Evolutionary conservation across 1,139 yeast species (phyloP).

Genomic region (Wickerhamomyces sp.): DNA sequence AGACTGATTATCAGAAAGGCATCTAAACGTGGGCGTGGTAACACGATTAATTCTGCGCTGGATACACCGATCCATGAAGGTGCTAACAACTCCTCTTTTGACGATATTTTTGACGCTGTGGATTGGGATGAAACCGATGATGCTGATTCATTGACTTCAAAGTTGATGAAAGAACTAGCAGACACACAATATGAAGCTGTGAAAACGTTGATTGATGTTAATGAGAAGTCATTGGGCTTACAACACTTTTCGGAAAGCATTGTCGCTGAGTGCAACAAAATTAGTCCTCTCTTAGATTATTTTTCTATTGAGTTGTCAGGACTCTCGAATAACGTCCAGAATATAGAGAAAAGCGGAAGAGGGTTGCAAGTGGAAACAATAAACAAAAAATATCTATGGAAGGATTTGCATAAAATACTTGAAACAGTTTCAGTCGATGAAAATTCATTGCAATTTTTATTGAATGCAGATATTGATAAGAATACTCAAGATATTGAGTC

Average conservation of each 20-base stretch:
- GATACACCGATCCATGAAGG: constrained; percentile 13
- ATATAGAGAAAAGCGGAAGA: constrained; percentile 70
- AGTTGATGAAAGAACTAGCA: constrained; percentile 49
- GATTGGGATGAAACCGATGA: constrained; percentile 71
- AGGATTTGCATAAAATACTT: constrained; percentile 63
- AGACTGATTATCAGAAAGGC: constrained; percentile 5
- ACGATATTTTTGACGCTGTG: constrained; percentile 68
- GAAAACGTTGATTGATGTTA: constrained; percentile 36
- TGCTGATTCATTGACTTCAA: constrained; percentile 49
- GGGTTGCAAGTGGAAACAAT: constrained; percentile 84
- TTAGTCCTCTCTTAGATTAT: constrained; percentile 50
- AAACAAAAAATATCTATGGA: constrained; percentile 70
- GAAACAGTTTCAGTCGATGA: constrained; percentile 65
- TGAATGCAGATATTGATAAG: constrained; percentile 45
- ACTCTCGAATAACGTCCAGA: constrained; percentile 62
- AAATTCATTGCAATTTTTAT: constrained; percentile 46
- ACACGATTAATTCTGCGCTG: constrained; percentile 19
- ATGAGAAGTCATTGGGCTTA: constrained; percentile 37
- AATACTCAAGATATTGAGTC: constrained; percentile 50
- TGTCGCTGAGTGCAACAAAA: constrained; percentile 55
- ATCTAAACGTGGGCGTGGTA: constrained; percentile 15
- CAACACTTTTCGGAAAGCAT: constrained; percentile 42
- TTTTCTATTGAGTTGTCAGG: constrained; percentile 57
- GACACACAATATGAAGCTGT: constrained; percentile 47
- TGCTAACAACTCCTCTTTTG: constrained; percentile 24